phyloP scores from a whole-genome alignment of 2,329 filamentous ascomycete species.

The Cladosporium cucumerinum region DNA sequence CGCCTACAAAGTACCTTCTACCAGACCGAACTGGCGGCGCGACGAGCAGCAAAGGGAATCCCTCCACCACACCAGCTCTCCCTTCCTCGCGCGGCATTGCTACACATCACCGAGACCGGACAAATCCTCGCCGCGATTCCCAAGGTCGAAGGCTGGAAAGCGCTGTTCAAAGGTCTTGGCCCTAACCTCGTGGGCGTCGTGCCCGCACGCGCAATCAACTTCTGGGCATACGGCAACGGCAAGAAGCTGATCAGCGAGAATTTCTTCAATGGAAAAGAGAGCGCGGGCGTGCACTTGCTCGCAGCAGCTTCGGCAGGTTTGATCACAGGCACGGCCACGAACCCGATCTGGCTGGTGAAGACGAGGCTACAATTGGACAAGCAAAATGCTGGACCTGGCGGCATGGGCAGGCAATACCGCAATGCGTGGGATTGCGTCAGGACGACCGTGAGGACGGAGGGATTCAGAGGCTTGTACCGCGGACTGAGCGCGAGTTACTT shows the following conservation, averaged over 20 bases:
- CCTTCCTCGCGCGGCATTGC: slow-evolving; percentile 61
- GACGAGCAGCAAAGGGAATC: slow-evolving; percentile 57
- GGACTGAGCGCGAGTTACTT: slow-evolving; percentile 89
- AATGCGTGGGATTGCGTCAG: slow-evolving; percentile 85
- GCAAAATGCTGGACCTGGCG: slow-evolving; percentile 61
- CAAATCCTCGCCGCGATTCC: slow-evolving; percentile 82
- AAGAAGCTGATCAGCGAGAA: slow-evolving; percentile 76
- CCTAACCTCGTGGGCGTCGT: slow-evolving; percentile 88
- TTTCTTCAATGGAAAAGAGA: slow-evolving; percentile 67
- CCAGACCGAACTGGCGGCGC: slow-evolving; percentile 72
- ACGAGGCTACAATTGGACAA: slow-evolving; percentile 90
- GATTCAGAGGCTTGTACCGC: slow-evolving; percentile 78
- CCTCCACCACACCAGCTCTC: slow-evolving; percentile 57
- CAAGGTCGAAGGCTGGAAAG: slow-evolving; percentile 75
- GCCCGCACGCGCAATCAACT: slow-evolving; percentile 86
- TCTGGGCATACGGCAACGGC: slow-evolving; percentile 88
- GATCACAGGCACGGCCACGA: slow-evolving; percentile 84
- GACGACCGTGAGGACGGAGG: slow-evolving; percentile 78
- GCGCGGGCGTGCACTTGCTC: slow-evolving; percentile 72
- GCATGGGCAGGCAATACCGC: slow-evolving; percentile 66
- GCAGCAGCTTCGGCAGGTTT: slow-evolving; percentile 77
- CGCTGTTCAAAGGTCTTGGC: slow-evolving; percentile 88
- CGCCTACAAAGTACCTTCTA: slow-evolving; percentile 93
- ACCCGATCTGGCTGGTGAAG: slow-evolving; percentile 96
- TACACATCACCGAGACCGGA: slow-evolving; percentile 81